phyloP scores from a whole-genome alignment of 148 eudicot genomes.

The Talinum fruticosum region DNA sequence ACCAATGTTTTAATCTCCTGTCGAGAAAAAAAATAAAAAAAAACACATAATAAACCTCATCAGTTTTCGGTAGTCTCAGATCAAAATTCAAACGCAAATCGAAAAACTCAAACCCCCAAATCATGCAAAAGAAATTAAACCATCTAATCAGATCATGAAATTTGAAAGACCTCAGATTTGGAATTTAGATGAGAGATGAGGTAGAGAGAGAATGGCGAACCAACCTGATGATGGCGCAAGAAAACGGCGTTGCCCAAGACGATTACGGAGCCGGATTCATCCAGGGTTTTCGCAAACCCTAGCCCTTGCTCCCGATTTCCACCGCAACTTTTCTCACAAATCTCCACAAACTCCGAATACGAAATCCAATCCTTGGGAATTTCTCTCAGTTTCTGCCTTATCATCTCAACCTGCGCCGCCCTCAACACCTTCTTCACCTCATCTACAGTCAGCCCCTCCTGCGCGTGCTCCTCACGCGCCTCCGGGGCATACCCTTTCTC shows the following conservation, averaged over 20 bases:
- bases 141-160: neutral
- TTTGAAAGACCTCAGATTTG: neutral
- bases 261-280: constrained; percentile 74
- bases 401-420: constrained; percentile 50
- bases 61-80: constrained; percentile 46
- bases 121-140: neutral
- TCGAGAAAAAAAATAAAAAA: constrained; percentile 37
- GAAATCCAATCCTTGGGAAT: constrained; percentile 38
- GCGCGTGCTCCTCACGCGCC: constrained; percentile 12
- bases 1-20: constrained; percentile 69
- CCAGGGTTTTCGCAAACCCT: constrained; percentile 57
- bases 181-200: neutral
- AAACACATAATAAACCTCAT: constrained; percentile 46
- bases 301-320: constrained; percentile 44
- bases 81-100: neutral
- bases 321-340: constrained; percentile 41
- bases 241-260: constrained; percentile 73
- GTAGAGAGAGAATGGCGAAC: neutral
- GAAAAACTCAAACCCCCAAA: neutral
- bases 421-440: constrained; percentile 66
- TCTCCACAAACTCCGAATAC: constrained; percentile 47
- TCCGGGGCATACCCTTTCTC: neutral
- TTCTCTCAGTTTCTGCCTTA: constrained; percentile 42
- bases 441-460: constrained; percentile 41
- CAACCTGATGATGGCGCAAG: constrained; percentile 83